These are phyloP conservation scores for Filobasidium uniguttulatum DNA, from an alignment of 1,284 basidiomycete species.

Conservation along the genomic window DNA sequence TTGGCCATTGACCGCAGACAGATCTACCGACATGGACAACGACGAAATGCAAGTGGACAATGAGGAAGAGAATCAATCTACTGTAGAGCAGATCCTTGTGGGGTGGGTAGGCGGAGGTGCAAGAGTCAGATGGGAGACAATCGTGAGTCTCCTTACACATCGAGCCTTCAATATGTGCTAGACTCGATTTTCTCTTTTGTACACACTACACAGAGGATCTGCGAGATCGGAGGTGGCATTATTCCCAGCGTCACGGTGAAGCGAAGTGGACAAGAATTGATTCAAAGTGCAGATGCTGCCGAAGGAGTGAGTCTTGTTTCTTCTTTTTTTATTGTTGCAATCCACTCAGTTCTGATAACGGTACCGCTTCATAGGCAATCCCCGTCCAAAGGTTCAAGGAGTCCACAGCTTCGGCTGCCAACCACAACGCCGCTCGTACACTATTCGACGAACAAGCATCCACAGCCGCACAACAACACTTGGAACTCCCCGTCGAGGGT, in stretches of 20 bases:
- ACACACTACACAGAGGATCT: constrained; percentile 46
- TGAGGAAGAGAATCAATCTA: constrained; percentile 36
- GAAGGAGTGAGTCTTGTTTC: constrained; percentile 28
- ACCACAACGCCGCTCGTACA: constrained; percentile 15
- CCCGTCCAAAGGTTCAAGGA: constrained; percentile 32
- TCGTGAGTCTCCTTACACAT: constrained; percentile 45
- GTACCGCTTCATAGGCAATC: constrained; percentile 11
- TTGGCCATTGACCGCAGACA: too few relatives aligned
- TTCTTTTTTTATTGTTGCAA: constrained; percentile 14
- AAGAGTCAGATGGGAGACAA: constrained; percentile 52
- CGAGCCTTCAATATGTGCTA: too few relatives aligned
- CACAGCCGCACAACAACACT: constrained; percentile 32
- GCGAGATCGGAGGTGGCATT: constrained; percentile 47
- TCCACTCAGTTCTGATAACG: not conserved
- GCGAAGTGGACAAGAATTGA: constrained; percentile 39
- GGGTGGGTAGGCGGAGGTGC: constrained; percentile 52
- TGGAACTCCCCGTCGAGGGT: constrained; percentile 47
- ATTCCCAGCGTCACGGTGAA: constrained; percentile 45
- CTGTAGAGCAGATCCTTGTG: constrained; percentile 44
- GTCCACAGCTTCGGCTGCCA: constrained; percentile 22
- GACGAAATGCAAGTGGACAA: constrained; percentile 2
- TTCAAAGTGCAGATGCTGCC: constrained; percentile 23
- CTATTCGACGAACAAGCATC: constrained; percentile 23
- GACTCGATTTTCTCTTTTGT: constrained; percentile 5
- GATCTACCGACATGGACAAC: not conserved